These are phyloP conservation scores for Filobasidium floriforme DNA, from an alignment of 768 basidiomycete species.

Conservation along the genomic window DNA sequence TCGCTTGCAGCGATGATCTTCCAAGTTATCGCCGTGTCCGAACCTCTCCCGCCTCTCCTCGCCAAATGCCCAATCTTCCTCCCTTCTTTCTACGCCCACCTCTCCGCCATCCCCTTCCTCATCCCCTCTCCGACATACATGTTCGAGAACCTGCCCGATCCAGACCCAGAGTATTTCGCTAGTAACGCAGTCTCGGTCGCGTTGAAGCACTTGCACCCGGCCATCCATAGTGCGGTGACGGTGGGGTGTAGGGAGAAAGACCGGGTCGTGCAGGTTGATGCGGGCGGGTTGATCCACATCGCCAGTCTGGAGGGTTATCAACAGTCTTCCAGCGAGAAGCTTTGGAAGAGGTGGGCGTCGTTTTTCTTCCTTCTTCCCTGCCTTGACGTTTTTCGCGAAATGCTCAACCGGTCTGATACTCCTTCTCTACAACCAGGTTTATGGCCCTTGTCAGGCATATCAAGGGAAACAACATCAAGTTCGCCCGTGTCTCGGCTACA, in stretches of 20 bases:
- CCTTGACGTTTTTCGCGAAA: background rate
- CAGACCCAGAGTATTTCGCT: slow-evolving; percentile 35
- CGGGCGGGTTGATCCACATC: slow-evolving; percentile 75
- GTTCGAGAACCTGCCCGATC: slow-evolving; percentile 38
- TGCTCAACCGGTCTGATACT: slow-evolving; percentile 19
- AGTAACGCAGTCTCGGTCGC: slow-evolving; percentile 32
- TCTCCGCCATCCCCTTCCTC: slow-evolving; percentile 60
- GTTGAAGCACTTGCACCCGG: slow-evolving; percentile 40
- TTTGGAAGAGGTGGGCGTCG: slow-evolving; percentile 26
- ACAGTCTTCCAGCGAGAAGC: slow-evolving; percentile 59
- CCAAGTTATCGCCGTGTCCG: slow-evolving; percentile 20
- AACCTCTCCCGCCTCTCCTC: slow-evolving; percentile 22
- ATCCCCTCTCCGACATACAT: slow-evolving; percentile 36
- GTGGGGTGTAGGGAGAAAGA: slow-evolving; percentile 30
- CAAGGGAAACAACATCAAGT: slow-evolving; percentile 75
- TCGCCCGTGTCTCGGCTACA: slow-evolving; percentile 90
- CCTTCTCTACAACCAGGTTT: slow-evolving; percentile 57
- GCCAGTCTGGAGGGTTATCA: slow-evolving; percentile 67
- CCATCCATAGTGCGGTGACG: slow-evolving; percentile 39
- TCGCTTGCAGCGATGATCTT: slow-evolving; percentile 10
- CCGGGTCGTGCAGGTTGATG: slow-evolving; percentile 77
- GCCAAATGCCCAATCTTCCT: slow-evolving; percentile 47
- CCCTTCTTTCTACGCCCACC: slow-evolving; percentile 16
- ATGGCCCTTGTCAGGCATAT: slow-evolving; percentile 74
- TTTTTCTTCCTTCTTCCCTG: background rate